Evolutionary conservation across 129 eudicot species (phyloP).

Genomic region (Apium graveolens): DNA sequence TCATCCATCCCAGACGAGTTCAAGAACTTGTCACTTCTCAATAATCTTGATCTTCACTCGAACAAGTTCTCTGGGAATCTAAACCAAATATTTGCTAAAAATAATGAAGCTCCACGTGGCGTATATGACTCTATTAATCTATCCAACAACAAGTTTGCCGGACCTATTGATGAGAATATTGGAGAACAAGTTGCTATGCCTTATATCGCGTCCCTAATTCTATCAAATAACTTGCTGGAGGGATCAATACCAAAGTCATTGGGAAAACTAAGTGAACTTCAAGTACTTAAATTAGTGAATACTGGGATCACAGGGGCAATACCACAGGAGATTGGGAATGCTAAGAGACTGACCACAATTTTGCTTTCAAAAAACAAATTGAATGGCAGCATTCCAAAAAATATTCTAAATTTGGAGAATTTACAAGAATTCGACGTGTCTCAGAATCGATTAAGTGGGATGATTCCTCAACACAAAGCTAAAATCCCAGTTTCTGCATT

Average conservation of each 20-base stretch:
- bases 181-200: slow-evolving; percentile 37
- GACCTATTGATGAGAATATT: slow-evolving; percentile 29
- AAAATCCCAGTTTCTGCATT: slow-evolving; percentile 57
- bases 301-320: slow-evolving; percentile 30
- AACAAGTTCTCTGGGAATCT: slow-evolving; percentile 67
- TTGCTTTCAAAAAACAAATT: slow-evolving; percentile 40
- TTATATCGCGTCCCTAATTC: slow-evolving; percentile 35
- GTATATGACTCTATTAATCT: slow-evolving; percentile 51
- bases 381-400: slow-evolving; percentile 48
- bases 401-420: slow-evolving; percentile 37
- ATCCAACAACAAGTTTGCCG: slow-evolving; percentile 48
- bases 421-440: slow-evolving; percentile 55
- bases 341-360: slow-evolving; percentile 24
- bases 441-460: slow-evolving; percentile 46
- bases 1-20: slow-evolving; percentile 42
- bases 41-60: slow-evolving; percentile 79
- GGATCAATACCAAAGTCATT: slow-evolving; percentile 54
- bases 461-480: slow-evolving; percentile 55
- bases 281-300: slow-evolving; percentile 22
- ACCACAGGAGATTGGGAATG: slow-evolving; percentile 36
- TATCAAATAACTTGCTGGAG: slow-evolving; percentile 56
- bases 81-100: slow-evolving; percentile 39
- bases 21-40: slow-evolving; percentile 46
- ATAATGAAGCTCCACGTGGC: slow-evolving; percentile 42
- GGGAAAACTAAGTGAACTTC: slow-evolving; percentile 31